Evolutionary conservation across 1,284 basidiomycete genomes (phyloP), one percentile per base, ranked within the genome.

Genomic region (Cystobasidiaceae sp.): DNA sequence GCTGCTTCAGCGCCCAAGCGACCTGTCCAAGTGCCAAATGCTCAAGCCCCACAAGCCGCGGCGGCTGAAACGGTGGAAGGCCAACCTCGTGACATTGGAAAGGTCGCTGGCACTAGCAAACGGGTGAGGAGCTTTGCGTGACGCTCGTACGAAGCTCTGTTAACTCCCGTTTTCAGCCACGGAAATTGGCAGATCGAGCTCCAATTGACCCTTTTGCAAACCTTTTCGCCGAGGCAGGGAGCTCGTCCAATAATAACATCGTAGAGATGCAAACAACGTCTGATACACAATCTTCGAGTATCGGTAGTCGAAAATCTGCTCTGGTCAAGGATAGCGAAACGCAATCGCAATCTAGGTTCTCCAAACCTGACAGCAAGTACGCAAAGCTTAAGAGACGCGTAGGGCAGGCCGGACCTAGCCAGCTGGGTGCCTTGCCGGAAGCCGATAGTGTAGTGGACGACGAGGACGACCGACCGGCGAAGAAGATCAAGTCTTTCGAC

Each of bases 401-500:
- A 1, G 50, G 60, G 4, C 50, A 50, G 27, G 43, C 25, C 13
- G 51, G 51, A 15, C 15, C 50, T 2, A 63, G 50, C 28, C 50
- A 63, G 41, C 7, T 19, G 17, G 25, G n/a, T 28, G n/a, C 28
- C 15, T 25, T 45, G 25, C 7, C 23, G 15, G 60, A 45, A 27
- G 25, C 30, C n/a, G 50, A 44, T 17, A n/a, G n/a, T n/a, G 2
- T 27, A 32, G 21, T 28, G 23, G 41, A 44, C 11, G 21, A 63
- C 41, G 27, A 11, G 37, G 60, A 54, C 6, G 50, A 54, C 30
- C 46, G 39, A 23, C 50, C 60, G 2, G 33, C 6, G 9, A 63
- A 54, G 51, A 55, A 54, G 28, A 28, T 63, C 51, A 63, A 63
- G 33, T 63, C 60, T 11, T 63, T 63, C 43, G 60, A 63, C 30